Base-by-base conservation (phyloP, 352 stramenopile species). In the Thalassiosira livingstoniorum region DNA sequence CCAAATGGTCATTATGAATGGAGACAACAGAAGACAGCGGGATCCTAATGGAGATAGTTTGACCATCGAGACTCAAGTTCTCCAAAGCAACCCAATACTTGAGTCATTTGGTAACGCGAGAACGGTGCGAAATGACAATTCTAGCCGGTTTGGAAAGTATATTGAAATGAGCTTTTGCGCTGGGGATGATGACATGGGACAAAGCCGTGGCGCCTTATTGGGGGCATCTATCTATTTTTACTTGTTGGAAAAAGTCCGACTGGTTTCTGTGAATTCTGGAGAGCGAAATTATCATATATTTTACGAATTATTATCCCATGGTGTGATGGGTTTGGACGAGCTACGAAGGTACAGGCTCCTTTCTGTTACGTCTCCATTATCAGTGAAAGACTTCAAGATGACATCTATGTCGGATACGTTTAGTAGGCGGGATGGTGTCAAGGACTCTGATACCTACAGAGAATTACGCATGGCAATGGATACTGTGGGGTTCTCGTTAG, bases 201-300 rank as follows among this genome's bases (percentile, higher is more conserved):
- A 34, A 32, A 70, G 53, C 42, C 35, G 66, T 77, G 93, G 92
- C 29, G 78, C 78, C 4, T 83, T 97, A 25, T 64, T 90, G 4
- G 94, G 91, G 23, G 93, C 93, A 18, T 92, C 82, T 2, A 94
- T 96, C 55, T 79, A 94, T 66, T 94, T 91, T 37, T 96, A 97
- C 74, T 80, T 99, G 27, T 83, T 99, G 3, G 97, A 99, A 83
- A 98, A 98, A 65, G 96, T 98, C 10, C 93, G 97, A 18, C 86
- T 99, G 2, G 95, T 99, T 31, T 96, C 92, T 0, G 96, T 98
- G 53, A 92, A 91, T 83, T 53, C 96, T 0, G 96, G 96, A 0
- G 97, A 99, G 74, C 91, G 97, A 27, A 99, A 98, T 85, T 99
- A 98, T 88, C 97, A 99, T 82, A 97, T 99, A 54, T 99, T 99